These are phyloP conservation scores for Verticillium tricorpus DNA, from an alignment of 2,329 filamentous ascomycete species.

Conservation along the genomic window DNA sequence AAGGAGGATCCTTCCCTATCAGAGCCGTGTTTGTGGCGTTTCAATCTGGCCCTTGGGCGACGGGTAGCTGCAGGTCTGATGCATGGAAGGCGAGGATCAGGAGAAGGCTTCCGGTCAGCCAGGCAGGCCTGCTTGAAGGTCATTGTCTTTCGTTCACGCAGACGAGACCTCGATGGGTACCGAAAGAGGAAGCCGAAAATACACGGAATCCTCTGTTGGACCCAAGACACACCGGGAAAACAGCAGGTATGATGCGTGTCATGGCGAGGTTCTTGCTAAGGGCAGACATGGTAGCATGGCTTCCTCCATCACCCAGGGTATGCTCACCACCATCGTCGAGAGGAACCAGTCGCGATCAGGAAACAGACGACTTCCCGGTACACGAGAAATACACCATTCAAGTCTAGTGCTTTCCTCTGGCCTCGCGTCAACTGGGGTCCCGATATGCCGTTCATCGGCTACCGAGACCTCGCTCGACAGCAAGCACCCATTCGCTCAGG, in stretches of 20 bases:
- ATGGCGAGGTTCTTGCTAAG: background rate
- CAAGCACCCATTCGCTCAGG: conserved; percentile 3
- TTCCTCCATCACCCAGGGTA: background rate
- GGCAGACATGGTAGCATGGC: background rate
- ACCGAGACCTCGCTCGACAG: conserved; percentile 5
- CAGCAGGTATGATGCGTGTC: background rate
- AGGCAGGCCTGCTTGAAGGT: background rate
- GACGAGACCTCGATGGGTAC: conserved; percentile 6
- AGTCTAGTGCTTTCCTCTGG: background rate
- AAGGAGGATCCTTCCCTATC: conserved; percentile 33
- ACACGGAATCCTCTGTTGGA: background rate
- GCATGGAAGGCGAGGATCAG: conserved; percentile 33
- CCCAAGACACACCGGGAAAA: background rate
- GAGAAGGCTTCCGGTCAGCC: conserved; percentile 3
- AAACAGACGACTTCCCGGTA: background rate
- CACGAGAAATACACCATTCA: background rate
- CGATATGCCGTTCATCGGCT: background rate
- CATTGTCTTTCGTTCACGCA: conserved; percentile 6
- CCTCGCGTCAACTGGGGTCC: background rate
- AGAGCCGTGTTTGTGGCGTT: conserved; percentile 42
- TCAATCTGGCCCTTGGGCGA: conserved; percentile 38
- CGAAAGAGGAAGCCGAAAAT: conserved; percentile 2
- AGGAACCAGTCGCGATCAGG: background rate
- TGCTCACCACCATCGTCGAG: background rate
- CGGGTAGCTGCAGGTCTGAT: conserved; percentile 45